Base-by-base conservation (phyloP, 192 early-diverging fungal species). In the Gonapodya sp. region DNA sequence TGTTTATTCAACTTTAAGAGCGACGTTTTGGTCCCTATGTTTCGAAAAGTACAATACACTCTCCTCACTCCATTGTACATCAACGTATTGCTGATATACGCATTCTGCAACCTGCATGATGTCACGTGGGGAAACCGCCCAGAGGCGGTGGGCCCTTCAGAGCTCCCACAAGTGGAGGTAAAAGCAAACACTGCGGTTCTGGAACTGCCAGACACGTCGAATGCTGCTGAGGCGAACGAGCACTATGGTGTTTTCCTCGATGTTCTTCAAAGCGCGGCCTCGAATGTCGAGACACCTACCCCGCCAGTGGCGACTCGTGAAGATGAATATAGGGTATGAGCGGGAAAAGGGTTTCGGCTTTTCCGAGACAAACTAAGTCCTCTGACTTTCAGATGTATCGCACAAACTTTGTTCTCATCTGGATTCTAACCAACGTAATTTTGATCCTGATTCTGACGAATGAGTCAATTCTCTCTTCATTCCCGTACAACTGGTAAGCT, bases 91-190 rank as follows among this genome's bases (percentile, higher is more conserved):
- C 46, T 64, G 8, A 64, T 34, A 14, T 77, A 77, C 75, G 75
- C 75, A 14, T 32, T 96, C 88, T 95, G 93, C 82, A 97, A 97
- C 90, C 92, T 95, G 0, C 95, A 96, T 88, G 96, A 97, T 82
- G 95, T 97, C 78, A 93, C 94, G 0, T 98, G 96, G 97, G 97
- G 96, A 79, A 97, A 95, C 46, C 46, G 46, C 8, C 96, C 73
- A 96, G 96, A 85, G 94, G 96, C 83, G 95, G 96, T 83, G 95
- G 89, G 64, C 85, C 46, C 46, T 82, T 64, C 82, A 89, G 18
- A 80, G 24, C 46, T 64, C 46, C 46, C 46, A 64, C 46, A 64
- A 64, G 46, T 64, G 8, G 46, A 16, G 8, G 24, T 34, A 2
- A 16, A 2, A 77, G 31, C 8, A 32, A 33, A 77, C 75, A 77